Evolutionary conservation across 805 yeast species (phyloP), one percentile per base, ranked within the genome.

Genomic region (Maudiozyma serrabonitensis): DNA sequence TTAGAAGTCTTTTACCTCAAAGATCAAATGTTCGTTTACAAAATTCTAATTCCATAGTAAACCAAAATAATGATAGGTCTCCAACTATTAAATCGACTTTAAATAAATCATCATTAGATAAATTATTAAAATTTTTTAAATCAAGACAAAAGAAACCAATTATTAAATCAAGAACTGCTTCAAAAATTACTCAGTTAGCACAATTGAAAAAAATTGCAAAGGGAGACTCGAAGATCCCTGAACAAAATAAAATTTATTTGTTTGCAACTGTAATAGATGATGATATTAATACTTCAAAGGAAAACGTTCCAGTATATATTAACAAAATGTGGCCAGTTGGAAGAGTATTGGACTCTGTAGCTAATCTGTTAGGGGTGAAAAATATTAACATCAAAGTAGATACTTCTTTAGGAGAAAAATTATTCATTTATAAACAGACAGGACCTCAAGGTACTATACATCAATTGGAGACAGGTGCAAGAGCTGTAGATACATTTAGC

Each of bases 291-390:
- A 15, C 41, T 25, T 42, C 41, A 18, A 52, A 46, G 16, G 54
- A 56, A 15, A 50, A 54, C 3, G 50, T 40, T 5, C 40, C 48
- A 1, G 26, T 66, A 5, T 66, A 46, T 47, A 50, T 63, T 12
- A 63, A 64, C 50, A 64, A 61, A 47, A 48, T 57, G 3, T 63
- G 69, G 69, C 65, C 68, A 11, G 48, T 63, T 2, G 69, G 69
- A 1, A 58, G 65, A 39, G 62, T 58, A 4, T 47, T 66, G 31
- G 69, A 66, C 49, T 61, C 52, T 46, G 41, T 64, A 18, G 64
- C 69, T 1, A 42, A 48, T n/a, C 54, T 52, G 43, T 50, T 62
- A 37, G 50, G 54, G 32, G 59, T 64, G 5, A 51, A 50, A 23
- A 64, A 64, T 47, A 43, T 34, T 11, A 64, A 63, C 48, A 46